Evolutionary conservation across 2,329 filamentous ascomycete species (phyloP), one percentile per base, ranked within the genome.

Genomic region (Penicillium sp.): DNA sequence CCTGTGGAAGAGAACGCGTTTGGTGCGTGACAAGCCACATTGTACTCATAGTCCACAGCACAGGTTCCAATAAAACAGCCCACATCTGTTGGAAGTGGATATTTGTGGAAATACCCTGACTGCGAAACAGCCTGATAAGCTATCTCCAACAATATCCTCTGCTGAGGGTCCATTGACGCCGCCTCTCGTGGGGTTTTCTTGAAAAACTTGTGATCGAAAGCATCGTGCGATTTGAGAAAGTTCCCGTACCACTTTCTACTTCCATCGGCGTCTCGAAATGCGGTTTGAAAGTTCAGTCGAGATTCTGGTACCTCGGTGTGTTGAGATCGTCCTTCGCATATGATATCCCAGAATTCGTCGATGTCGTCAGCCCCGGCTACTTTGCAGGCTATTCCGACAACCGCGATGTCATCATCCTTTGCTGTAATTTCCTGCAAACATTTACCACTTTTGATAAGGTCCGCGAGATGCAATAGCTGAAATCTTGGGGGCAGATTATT

Each of bases 331-430:
- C 66, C 71, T 1, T 47, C 43, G 2, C 46, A 42, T 6, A 75
- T 50, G 18, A 77, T 47, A 0, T 70, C 43, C 62, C 60, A 69
- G 56, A 73, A 75, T 38, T 72, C 71, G 2, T 71, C 67, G 0
- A 72, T 39, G 36, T 69, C 62, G 6, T 75, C 67, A 3, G 72
- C 74, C 0, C 71, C 71, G 0, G 75, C 64, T 0, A 68, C 59
- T 29, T 72, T 67, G 43, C 60, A 54, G 0, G 73, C 63, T 71
- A 77, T 73, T 5, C 75, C 74, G 4, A 78, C 57, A 1, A 78
- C 62, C 2, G 74, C 75, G 39, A 77, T 61, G 40, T 47, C 64
- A 18, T 58, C 24, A 38, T 36, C 34, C 6, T 16, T 36, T 21
- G 16, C 2, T 3, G 38, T 9, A 5, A n/a, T 9, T 11, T n/a